These are phyloP conservation scores for Podospora sp. DNA, from an alignment of 495 filamentous ascomycete species.

Conservation along the genomic window DNA sequence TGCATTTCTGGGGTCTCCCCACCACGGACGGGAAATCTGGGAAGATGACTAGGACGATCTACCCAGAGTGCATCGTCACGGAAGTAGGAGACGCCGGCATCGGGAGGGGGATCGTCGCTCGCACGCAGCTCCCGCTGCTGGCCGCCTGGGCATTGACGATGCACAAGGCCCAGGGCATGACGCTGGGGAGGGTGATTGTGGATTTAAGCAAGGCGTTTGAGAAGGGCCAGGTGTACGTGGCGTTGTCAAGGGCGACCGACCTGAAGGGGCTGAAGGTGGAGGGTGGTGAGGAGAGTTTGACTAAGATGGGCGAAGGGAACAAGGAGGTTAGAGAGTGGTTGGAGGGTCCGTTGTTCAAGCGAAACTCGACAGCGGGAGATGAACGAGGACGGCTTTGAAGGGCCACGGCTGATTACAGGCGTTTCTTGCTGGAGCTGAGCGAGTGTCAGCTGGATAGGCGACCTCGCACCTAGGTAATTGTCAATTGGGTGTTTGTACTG, in stretches of 20 bases:
- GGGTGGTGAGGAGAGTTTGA: slow-evolving; percentile 34
- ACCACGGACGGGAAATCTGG: slow-evolving; percentile 12
- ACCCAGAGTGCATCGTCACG: slow-evolving; percentile 49
- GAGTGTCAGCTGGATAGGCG: too few species aligned
- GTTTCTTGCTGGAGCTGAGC: too few species aligned
- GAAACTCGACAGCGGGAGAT: too few species aligned
- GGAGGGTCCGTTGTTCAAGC: slow-evolving; percentile 27
- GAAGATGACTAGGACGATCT: slow-evolving; percentile 41
- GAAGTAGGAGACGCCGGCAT: slow-evolving; percentile 47
- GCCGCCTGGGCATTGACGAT: slow-evolving; percentile 93
- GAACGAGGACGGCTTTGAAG: too few species aligned
- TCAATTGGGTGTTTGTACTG: too few species aligned
- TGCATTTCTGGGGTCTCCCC: slow-evolving; percentile 75
- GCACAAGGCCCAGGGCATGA: slow-evolving; percentile 94
- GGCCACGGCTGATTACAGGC: too few species aligned
- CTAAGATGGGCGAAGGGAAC: slow-evolving; percentile 26
- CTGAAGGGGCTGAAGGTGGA: slow-evolving; percentile 68
- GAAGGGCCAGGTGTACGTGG: slow-evolving; percentile 84
- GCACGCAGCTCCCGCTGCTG: slow-evolving; percentile 80
- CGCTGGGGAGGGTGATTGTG: slow-evolving; percentile 86
- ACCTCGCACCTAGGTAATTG: too few species aligned
- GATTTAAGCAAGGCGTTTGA: slow-evolving; percentile 84
- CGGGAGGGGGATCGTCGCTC: slow-evolving; percentile 66
- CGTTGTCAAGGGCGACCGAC: slow-evolving; percentile 74
- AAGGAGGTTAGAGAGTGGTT: slow-evolving; percentile 29